phyloP scores from a whole-genome alignment of 228 moss, liverwort and hornwort genomes.

The Sphagnum fallax region DNA sequence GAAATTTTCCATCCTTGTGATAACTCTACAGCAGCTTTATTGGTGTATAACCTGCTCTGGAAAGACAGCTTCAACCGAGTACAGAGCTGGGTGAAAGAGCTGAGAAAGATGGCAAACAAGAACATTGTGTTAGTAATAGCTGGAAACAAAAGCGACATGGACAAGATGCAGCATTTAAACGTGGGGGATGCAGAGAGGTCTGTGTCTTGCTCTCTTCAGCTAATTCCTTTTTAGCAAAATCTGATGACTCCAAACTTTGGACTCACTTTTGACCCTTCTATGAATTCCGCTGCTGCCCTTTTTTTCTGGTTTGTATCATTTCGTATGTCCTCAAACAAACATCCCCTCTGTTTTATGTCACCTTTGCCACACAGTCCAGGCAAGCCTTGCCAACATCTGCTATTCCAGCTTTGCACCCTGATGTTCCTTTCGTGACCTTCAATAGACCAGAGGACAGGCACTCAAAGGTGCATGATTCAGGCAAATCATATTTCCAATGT shows the following conservation, averaged over 20 bases:
- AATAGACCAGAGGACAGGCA: too few relatives aligned
- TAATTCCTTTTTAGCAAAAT: too few relatives aligned
- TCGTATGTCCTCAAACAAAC: too few relatives aligned
- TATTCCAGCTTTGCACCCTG: not conserved
- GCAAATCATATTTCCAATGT: too few relatives aligned
- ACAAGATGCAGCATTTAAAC: slow-evolving; percentile 72
- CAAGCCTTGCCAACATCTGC: too few relatives aligned
- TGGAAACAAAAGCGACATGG: slow-evolving; percentile 94
- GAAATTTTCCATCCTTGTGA: not conserved
- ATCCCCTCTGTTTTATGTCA: too few relatives aligned
- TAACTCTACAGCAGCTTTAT: slow-evolving; percentile 55
- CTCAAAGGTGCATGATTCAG: too few relatives aligned
- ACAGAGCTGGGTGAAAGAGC: slow-evolving; percentile 94
- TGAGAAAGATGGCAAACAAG: slow-evolving; percentile 90
- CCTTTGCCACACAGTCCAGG: too few relatives aligned
- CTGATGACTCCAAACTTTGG: too few relatives aligned
- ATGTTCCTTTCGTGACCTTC: not conserved
- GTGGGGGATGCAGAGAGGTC: slow-evolving; percentile 71
- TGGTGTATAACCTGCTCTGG: slow-evolving; percentile 92
- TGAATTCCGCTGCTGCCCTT: too few relatives aligned
- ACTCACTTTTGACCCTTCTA: not conserved
- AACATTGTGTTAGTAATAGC: slow-evolving; percentile 86
- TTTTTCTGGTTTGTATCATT: too few relatives aligned
- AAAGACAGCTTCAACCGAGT: slow-evolving; percentile 91
- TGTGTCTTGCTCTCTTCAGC: not conserved